Percentiles rank a stretch among this genome's conserved stretches.
These are phyloP conservation scores for Beauveria medogensis DNA, from an alignment of 2,329 filamentous ascomycete species.

Conservation along the genomic window DNA sequence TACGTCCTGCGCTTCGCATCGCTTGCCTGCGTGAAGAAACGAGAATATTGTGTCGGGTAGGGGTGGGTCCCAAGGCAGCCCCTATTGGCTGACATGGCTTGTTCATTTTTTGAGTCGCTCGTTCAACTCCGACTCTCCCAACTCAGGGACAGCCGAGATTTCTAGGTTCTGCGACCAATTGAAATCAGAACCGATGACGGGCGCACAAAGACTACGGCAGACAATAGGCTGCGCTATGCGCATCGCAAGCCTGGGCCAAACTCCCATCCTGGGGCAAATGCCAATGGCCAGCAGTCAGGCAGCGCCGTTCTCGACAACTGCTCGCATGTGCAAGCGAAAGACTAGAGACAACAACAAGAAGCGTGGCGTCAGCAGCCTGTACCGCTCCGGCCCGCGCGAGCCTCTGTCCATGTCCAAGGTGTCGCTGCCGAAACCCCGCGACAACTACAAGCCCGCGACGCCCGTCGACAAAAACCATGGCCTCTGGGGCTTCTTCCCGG, in stretches of 20 bases:
- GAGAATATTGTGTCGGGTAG: slow-evolving; percentile 1
- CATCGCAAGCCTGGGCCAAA: neutral
- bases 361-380: slow-evolving; percentile 75
- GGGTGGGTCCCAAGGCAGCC: neutral
- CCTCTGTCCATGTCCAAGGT: slow-evolving; percentile 66
- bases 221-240: slow-evolving; percentile 5
- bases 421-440: slow-evolving; percentile 62
- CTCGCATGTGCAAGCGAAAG: slow-evolving; percentile 39
- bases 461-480: slow-evolving; percentile 68
- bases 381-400: slow-evolving; percentile 66
- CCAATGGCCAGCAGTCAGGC: neutral
- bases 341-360: slow-evolving; percentile 68
- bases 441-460: slow-evolving; percentile 50
- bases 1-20: too few relatives aligned
- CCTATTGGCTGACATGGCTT: slow-evolving; percentile 6
- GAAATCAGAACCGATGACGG: slow-evolving; percentile 5
- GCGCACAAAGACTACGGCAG: slow-evolving; percentile 5
- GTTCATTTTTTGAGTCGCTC: slow-evolving; percentile 7
- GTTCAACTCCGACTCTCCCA: neutral
- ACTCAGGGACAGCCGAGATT: neutral
- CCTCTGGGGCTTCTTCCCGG: slow-evolving; percentile 86
- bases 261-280: neutral
- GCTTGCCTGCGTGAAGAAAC: too few relatives aligned
- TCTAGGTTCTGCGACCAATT: neutral
- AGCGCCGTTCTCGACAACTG: slow-evolving; percentile 46